Conservation (phyloP, 345 rosid genomes). For the Mercurialis annua region DNA sequence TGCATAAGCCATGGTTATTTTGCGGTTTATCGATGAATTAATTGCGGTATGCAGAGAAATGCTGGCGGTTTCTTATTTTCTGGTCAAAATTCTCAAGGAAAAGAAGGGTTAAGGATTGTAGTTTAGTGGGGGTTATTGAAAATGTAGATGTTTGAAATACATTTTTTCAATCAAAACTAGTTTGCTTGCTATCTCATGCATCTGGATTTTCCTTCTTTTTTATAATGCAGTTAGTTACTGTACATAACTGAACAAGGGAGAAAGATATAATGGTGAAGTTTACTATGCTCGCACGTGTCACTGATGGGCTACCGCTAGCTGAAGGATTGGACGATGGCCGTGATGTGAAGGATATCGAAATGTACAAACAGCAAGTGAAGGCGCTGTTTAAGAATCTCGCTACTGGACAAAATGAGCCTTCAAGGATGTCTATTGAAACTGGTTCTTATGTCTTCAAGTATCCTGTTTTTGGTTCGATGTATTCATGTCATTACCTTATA, state of each 20-base stretch:
- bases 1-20: not conserved
- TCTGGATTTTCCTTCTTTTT: too few relatives aligned
- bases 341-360: constrained; percentile 75
- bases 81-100: too few relatives aligned
- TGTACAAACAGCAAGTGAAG: constrained; percentile 97
- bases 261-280: constrained; percentile 85
- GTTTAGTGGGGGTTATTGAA: too few relatives aligned
- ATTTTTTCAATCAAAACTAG: too few relatives aligned
- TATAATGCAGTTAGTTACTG: constrained; percentile 42
- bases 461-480: constrained; percentile 39
- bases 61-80: too few relatives aligned
- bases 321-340: constrained; percentile 99
- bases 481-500: not conserved
- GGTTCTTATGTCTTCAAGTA: constrained; percentile 95
- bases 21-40: too few relatives aligned
- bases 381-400: constrained; percentile 95
- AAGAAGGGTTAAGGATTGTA: too few relatives aligned
- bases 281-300: constrained; percentile 98
- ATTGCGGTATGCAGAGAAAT: too few relatives aligned
- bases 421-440: constrained; percentile 90
- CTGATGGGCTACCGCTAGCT: constrained; percentile 93
- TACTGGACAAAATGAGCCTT: constrained; percentile 84
- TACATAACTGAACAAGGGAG: constrained; percentile 34
- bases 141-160: too few relatives aligned
- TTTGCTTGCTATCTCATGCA: too few relatives aligned